Evolutionary conservation across 176 grass and related monocot genomes (phyloP).

Genomic region (Phragmites australis): DNA sequence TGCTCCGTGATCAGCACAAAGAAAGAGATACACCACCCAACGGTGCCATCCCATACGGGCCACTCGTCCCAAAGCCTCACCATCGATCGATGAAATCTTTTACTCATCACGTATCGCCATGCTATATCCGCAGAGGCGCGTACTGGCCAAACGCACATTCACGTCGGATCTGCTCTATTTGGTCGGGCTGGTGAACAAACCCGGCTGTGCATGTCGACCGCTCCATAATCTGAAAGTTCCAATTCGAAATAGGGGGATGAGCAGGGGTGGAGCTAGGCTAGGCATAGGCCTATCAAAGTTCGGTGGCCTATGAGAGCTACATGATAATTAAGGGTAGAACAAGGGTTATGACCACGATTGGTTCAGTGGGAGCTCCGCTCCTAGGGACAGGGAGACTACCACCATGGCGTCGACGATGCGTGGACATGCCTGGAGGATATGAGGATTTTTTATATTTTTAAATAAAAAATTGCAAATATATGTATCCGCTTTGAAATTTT

Average conservation of each 20-base stretch:
- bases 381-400: background rate
- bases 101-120: background rate
- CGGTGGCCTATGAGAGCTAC: no score
- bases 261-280: no score
- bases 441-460: no score
- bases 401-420: slow-evolving; percentile 10
- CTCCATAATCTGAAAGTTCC: slow-evolving; percentile 25
- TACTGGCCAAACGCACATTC: background rate
- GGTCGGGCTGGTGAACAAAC: background rate
- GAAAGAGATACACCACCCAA: background rate
- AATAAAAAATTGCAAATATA: no score
- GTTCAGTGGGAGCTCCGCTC: no score
- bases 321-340: no score
- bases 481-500: no score
- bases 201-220: no score
- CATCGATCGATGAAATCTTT: slow-evolving; percentile 13
- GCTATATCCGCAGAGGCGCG: background rate
- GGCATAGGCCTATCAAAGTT: no score
- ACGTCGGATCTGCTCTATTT: background rate
- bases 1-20: background rate
- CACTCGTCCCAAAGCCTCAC: background rate
- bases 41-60: background rate
- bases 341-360: no score
- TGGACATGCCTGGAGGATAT: no score
- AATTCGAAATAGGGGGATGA: no score